These are phyloP conservation scores for Schizonepeta tenuifolia DNA, from an alignment of 257 asterid genomes.

Conservation along the genomic window DNA sequence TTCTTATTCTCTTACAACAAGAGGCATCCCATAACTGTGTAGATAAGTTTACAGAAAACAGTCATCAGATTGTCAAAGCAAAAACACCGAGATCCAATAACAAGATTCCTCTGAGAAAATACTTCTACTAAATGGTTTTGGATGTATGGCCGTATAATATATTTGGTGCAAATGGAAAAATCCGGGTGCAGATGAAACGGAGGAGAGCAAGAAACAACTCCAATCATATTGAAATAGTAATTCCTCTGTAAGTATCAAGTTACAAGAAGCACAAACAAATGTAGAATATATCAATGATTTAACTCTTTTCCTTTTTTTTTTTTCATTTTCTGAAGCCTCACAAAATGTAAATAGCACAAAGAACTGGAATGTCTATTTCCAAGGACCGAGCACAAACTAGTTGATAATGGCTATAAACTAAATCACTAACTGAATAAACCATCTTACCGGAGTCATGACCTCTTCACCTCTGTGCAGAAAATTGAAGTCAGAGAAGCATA, in stretches of 20 bases:
- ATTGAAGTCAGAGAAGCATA: not conserved
- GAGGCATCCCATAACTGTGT: slow-evolving; percentile 91
- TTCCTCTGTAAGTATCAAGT: not conserved
- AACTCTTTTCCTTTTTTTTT: too few relatives aligned
- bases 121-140: not conserved
- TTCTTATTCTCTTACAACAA: slow-evolving; percentile 82
- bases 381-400: not conserved
- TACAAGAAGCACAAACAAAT: not conserved
- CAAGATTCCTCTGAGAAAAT: not conserved
- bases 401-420: not conserved
- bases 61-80: not conserved
- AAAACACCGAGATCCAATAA: not conserved
- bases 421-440: not conserved
- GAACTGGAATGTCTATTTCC: too few relatives aligned
- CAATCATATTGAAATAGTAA: not conserved
- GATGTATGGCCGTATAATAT: not conserved
- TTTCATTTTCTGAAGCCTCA: not conserved
- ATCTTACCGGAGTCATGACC: not conserved
- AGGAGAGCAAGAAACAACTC: not conserved
- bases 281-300: not conserved
- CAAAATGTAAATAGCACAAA: not conserved
- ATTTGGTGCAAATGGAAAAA: not conserved
- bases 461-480: not conserved
- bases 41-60: slow-evolving; percentile 17
- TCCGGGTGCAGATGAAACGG: not conserved